These are phyloP conservation scores for Fusarium circinatum DNA, from an alignment of 2,329 filamentous ascomycete species.

Conservation along the genomic window DNA sequence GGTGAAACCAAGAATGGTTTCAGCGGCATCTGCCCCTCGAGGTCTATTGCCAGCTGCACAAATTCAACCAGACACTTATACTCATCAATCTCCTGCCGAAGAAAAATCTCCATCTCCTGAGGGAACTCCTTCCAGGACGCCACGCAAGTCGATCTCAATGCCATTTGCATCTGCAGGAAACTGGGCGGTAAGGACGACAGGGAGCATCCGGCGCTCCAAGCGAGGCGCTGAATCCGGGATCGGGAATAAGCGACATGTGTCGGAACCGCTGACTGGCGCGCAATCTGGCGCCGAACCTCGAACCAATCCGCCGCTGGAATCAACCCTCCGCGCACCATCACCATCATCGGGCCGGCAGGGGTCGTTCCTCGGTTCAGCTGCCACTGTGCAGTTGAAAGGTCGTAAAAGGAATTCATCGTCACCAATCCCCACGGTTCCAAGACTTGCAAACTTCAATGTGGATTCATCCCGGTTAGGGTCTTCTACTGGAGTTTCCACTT, in stretches of 20 bases:
- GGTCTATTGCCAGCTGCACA: conserved; percentile 39
- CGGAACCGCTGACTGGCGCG: conserved; percentile 58
- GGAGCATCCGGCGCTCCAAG: conserved; percentile 67
- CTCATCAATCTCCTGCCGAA: conserved; percentile 6
- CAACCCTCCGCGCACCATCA: conserved; percentile 38
- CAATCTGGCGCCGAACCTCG: conserved; percentile 44
- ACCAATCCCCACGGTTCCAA: conserved; percentile 65
- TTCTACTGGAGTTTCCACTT: conserved; percentile 51
- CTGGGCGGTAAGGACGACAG: conserved; percentile 63
- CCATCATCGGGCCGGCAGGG: conserved; percentile 36
- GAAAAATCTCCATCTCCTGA: conserved; percentile 45
- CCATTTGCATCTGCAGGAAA: conserved; percentile 66
- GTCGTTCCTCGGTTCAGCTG: conserved; percentile 42
- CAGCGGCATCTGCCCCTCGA: conserved; percentile 37
- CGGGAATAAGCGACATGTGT: conserved; percentile 62
- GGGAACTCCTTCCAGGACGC: conserved; percentile 56
- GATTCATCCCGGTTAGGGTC: conserved; percentile 62
- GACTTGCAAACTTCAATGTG: conserved; percentile 64
- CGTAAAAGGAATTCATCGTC: conserved; percentile 62
- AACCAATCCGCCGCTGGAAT: conserved; percentile 42
- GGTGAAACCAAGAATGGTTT: conserved; percentile 52
- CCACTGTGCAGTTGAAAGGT: conserved; percentile 40
- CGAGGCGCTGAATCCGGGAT: conserved; percentile 56
- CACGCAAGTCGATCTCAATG: conserved; percentile 67
- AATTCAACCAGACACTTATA: conserved; percentile 36